A percentile compares a stretch with the other conserved stretches of the same genome.
phyloP scores from a whole-genome alignment of 208 protist species.

The Trypanosoma rangeli region DNA sequence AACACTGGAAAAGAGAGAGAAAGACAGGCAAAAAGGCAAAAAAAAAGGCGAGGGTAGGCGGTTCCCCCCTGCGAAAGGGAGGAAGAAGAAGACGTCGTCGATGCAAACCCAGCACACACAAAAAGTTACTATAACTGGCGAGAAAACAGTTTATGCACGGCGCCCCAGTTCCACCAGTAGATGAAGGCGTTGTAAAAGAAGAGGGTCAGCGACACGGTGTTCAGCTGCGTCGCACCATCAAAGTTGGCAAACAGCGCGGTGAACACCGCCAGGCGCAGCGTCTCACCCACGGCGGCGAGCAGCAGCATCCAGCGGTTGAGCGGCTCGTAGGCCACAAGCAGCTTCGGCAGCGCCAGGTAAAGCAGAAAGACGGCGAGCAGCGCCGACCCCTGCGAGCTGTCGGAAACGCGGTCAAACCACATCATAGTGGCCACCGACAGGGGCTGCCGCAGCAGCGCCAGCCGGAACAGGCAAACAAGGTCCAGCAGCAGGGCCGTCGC shows the following conservation, averaged over 20 bases:
- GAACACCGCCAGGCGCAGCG: constrained; percentile 44
- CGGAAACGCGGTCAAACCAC: constrained; percentile 48
- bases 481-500: constrained; percentile 24
- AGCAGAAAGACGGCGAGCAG: constrained; percentile 44
- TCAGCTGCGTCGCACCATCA: constrained; percentile 34
- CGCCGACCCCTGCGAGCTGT: constrained; percentile 35
- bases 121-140: neutral
- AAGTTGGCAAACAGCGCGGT: constrained; percentile 41
- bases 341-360: constrained; percentile 43
- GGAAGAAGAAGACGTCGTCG: neutral
- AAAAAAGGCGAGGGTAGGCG: too few species aligned
- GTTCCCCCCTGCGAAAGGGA: neutral
- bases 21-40: too few species aligned
- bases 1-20: too few species aligned
- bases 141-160: constrained; percentile 33
- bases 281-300: constrained; percentile 42
- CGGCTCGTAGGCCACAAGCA: constrained; percentile 51
- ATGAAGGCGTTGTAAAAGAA: constrained; percentile 43
- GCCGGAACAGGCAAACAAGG: constrained; percentile 15
- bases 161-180: constrained; percentile 60
- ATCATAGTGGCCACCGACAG: constrained; percentile 21
- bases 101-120: neutral
- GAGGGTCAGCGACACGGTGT: constrained; percentile 68
- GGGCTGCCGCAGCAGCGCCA: constrained; percentile 11
- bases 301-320: constrained; percentile 61